These are phyloP conservation scores for Dunaliella primolecta DNA, from an alignment of 139 green algal species.

Conservation along the genomic window DNA sequence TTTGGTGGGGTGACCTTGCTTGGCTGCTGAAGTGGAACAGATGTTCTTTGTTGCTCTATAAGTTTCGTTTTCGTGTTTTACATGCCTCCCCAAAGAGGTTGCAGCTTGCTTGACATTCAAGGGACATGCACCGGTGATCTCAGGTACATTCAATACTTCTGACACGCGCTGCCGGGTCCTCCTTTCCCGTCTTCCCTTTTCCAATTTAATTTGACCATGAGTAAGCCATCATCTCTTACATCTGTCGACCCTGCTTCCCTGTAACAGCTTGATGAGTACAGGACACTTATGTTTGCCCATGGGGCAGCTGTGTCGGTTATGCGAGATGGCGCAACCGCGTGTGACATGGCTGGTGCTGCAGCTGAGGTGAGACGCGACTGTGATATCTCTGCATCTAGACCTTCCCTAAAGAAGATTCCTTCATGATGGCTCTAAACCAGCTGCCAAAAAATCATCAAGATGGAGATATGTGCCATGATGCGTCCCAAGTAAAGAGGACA, in stretches of 20 bases:
- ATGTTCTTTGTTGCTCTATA: not conserved
- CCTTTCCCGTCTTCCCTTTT: not conserved
- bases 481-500: too few species aligned
- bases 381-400: too few species aligned
- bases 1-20: too few species aligned
- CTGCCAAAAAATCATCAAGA: too few species aligned
- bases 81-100: not conserved
- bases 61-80: not conserved
- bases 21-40: not conserved
- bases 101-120: not conserved
- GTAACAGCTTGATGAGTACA: constrained; percentile 59
- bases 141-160: not conserved
- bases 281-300: constrained; percentile 63
- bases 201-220: not conserved
- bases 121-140: not conserved
- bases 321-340: constrained; percentile 57
- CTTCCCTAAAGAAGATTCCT: too few species aligned
- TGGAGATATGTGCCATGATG: too few species aligned
- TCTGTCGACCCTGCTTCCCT: not conserved
- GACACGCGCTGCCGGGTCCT: not conserved
- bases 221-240: not conserved
- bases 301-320: constrained; percentile 76
- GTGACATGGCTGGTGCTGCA: constrained; percentile 69
- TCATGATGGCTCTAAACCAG: too few species aligned
- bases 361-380: too few species aligned